Evolutionary conservation across 208 protist species (phyloP).

Genomic region (Crithidia sp.): DNA sequence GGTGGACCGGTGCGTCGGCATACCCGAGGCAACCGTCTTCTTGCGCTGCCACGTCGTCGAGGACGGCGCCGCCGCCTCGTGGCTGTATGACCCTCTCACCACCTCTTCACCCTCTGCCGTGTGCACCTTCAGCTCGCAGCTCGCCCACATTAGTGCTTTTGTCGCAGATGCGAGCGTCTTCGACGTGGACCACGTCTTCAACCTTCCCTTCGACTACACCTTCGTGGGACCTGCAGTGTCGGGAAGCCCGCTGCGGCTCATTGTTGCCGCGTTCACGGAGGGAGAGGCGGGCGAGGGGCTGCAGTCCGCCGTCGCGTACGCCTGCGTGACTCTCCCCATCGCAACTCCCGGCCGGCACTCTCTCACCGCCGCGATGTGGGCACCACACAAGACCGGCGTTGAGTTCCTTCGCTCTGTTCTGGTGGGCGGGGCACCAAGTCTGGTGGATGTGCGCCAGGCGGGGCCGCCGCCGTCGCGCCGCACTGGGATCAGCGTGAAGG

Average conservation of each 20-base stretch:
- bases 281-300: conserved; percentile 40
- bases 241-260: conserved; percentile 50
- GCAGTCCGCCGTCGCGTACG: conserved; percentile 72
- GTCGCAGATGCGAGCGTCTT: conserved; percentile 52
- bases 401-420: conserved; percentile 65
- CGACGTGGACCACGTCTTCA: conserved; percentile 69
- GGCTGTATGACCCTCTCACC: conserved; percentile 6
- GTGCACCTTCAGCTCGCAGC: conserved; percentile 58
- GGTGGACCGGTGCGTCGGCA: conserved; percentile 58
- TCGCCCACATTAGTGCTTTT: conserved; percentile 49
- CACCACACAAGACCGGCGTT: conserved; percentile 52
- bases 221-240: conserved; percentile 35
- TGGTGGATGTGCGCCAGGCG: conserved; percentile 56
- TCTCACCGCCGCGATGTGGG: conserved; percentile 55
- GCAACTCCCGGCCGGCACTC: conserved; percentile 51
- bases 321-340: conserved; percentile 53
- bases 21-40: conserved; percentile 52
- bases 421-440: conserved; percentile 62
- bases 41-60: conserved; percentile 56
- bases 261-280: conserved; percentile 64
- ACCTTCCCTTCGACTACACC: conserved; percentile 65
- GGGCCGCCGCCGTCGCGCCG: conserved; percentile 27
- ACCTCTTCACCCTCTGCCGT: conserved; percentile 11
- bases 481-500: conserved; percentile 47
- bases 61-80: conserved; percentile 14